Evolutionary conservation across 768 basidiomycete species (phyloP).

Genomic region (Cystobasidium tubakii): DNA sequence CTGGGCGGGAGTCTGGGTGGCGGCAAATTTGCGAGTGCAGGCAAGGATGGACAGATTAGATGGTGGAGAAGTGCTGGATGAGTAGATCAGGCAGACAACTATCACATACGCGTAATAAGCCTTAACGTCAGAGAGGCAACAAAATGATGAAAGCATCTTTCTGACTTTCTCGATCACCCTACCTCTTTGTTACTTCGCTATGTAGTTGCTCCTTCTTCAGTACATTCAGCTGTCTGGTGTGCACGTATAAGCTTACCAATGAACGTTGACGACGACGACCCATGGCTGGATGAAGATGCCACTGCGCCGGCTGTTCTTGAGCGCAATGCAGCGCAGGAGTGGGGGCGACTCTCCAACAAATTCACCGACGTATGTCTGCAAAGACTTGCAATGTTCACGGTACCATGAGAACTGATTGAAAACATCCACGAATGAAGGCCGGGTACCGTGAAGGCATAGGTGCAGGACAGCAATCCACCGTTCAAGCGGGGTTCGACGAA

Average conservation of each 20-base stretch:
- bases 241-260: too few relatives aligned
- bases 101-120: too few relatives aligned
- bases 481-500: conserved; percentile 84
- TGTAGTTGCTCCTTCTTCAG: neutral
- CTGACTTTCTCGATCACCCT: neutral
- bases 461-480: conserved; percentile 74
- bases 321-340: conserved; percentile 15
- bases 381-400: too few relatives aligned
- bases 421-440: conserved; percentile 62
- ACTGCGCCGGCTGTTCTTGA: neutral
- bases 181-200: neutral
- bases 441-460: conserved; percentile 97
- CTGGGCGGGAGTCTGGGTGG: conserved; percentile 19
- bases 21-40: conserved; percentile 26
- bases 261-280: conserved; percentile 23
- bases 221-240: too few relatives aligned
- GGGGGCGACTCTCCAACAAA: conserved; percentile 24
- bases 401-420: too few relatives aligned
- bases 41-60: conserved; percentile 30
- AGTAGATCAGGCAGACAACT: too few relatives aligned
- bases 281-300: conserved; percentile 32
- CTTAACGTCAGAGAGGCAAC: neutral
- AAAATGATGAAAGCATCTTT: neutral
- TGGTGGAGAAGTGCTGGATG: conserved; percentile 35
- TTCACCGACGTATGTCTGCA: conserved; percentile 24